These are phyloP conservation scores for Erodium texanum DNA, from an alignment of 441 rosid species.

Conservation along the genomic window DNA sequence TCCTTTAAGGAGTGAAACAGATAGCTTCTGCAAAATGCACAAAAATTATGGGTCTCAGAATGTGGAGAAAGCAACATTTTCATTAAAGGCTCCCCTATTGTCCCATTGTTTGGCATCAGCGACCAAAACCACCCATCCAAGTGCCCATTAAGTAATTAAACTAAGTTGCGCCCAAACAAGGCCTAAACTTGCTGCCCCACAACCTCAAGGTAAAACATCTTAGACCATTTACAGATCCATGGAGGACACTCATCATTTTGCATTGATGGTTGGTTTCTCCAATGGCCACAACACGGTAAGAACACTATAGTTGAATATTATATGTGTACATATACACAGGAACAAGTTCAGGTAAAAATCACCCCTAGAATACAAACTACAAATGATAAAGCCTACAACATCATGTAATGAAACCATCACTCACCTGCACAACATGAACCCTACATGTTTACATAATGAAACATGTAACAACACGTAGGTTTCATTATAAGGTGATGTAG, in stretches of 20 bases:
- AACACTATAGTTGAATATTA: no score
- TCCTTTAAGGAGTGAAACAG: constrained; percentile 5
- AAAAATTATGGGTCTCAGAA: constrained; percentile 12
- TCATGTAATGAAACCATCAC: no score
- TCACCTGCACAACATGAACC: no score
- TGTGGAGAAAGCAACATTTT: constrained; percentile 33
- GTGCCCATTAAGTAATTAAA: background rate
- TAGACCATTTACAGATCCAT: background rate
- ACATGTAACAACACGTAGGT: no score
- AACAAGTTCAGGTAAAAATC: no score
- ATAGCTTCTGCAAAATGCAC: constrained; percentile 5
- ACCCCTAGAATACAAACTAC: no score
- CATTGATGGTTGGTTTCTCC: constrained; percentile 9
- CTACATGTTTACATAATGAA: no score
- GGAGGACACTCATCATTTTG: background rate
- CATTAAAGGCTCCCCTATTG: background rate
- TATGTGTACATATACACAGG: no score
- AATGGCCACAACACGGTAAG: constrained; percentile 15
- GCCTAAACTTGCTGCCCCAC: constrained; percentile 27
- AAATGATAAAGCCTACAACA: no score
- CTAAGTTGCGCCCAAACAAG: constrained; percentile 11
- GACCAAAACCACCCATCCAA: background rate
- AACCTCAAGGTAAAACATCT: background rate
- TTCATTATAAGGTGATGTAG: no score
- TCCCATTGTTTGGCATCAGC: constrained; percentile 8